A percentile compares a stretch with the other conserved stretches of the same genome.
phyloP scores from a whole-genome alignment of 164 flowering plant genomes.

The Houttuynia cordata region DNA sequence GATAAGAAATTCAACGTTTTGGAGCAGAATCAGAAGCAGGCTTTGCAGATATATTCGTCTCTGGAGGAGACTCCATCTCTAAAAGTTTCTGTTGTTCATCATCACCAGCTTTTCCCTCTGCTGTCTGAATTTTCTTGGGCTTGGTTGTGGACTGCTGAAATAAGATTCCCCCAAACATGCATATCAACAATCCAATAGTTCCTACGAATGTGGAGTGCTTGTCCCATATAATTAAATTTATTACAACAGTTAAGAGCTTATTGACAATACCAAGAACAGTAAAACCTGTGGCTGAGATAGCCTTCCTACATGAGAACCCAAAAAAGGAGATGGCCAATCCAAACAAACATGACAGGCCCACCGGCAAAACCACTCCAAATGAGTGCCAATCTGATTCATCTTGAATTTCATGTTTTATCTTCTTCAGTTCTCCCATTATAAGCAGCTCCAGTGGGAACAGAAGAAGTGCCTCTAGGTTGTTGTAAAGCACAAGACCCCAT shows the following conservation, averaged over 20 bases:
- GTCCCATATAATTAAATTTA: conserved; percentile 86
- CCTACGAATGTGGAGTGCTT: conserved; percentile 85
- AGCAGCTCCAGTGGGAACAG: conserved; percentile 81
- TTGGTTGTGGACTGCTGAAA: conserved; percentile 79
- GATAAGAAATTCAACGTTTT: conserved; percentile 17
- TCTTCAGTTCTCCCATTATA: conserved; percentile 88
- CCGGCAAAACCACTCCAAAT: conserved; percentile 64
- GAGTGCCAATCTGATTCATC: conserved; percentile 78
- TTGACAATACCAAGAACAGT: conserved; percentile 94
- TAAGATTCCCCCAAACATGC: conserved; percentile 86
- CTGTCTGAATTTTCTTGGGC: conserved; percentile 33
- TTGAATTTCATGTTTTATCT: conserved; percentile 69
- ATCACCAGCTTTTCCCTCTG: conserved; percentile 25
- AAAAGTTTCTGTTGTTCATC: conserved; percentile 51
- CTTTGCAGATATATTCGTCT: conserved; percentile 13
- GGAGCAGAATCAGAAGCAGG: conserved; percentile 17
- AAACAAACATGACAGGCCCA: conserved; percentile 75
- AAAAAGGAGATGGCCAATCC: conserved; percentile 91
- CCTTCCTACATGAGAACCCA: conserved; percentile 90
- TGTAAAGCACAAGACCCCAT: conserved; percentile 97
- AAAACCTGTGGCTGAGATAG: conserved; percentile 92
- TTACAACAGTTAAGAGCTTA: conserved; percentile 76
- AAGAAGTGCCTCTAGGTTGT: conserved; percentile 82
- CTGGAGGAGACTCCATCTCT: conserved; percentile 43
- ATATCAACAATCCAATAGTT: conserved; percentile 83